Conservation (phyloP, 2,329 filamentous ascomycete species). For the Colletotrichum coccodes region DNA sequence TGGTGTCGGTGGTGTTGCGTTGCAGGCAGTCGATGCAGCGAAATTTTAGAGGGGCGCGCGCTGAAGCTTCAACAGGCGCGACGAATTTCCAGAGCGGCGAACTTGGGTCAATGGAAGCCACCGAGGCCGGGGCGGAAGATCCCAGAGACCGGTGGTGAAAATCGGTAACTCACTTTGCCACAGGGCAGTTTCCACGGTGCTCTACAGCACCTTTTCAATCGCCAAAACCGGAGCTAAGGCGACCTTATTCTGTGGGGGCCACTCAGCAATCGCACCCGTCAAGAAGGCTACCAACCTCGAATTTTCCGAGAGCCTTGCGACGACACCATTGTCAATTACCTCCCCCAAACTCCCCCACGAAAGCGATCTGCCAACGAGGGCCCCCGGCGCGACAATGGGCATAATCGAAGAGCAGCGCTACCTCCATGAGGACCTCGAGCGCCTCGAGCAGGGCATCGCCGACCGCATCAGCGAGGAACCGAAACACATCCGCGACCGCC, state of each 20-base stretch:
- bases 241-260: slow-evolving; percentile 32
- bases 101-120: not conserved
- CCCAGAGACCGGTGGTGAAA: not conserved
- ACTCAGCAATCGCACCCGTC: not conserved
- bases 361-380: too few relatives aligned
- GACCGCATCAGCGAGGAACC: slow-evolving; percentile 91
- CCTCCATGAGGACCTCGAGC: slow-evolving; percentile 95
- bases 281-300: not conserved
- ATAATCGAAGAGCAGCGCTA: slow-evolving; percentile 93
- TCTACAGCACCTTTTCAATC: not conserved
- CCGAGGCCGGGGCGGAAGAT: slow-evolving; percentile 3
- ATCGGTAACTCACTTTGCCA: not conserved
- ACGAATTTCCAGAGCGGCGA: not conserved
- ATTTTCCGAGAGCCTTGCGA: slow-evolving; percentile 20
- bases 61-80: slow-evolving; percentile 18
- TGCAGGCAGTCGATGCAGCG: not conserved
- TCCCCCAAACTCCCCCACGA: not conserved
- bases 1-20: not conserved
- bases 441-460: slow-evolving; percentile 91
- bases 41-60: slow-evolving; percentile 31
- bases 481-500: slow-evolving; percentile 88
- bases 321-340: not conserved
- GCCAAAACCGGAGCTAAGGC: slow-evolving; percentile 22
- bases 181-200: not conserved
- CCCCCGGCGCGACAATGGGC: slow-evolving; percentile 64